These are phyloP conservation scores for Lichtheimia ornata DNA, from an alignment of 371 early-diverging fungal species.

Conservation along the genomic window DNA sequence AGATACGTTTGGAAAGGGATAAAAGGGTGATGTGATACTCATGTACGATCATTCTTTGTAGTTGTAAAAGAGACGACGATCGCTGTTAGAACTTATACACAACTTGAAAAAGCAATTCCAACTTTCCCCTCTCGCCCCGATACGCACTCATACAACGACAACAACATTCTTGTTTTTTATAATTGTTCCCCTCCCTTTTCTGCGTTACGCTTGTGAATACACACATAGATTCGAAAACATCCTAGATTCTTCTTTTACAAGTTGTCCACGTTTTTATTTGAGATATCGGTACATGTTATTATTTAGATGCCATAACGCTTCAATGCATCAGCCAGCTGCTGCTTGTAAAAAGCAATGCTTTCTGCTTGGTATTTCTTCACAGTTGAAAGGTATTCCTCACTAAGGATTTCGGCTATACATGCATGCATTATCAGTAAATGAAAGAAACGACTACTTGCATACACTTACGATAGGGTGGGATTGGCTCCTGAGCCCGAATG, in stretches of 20 bases:
- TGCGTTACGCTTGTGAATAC: too few relatives aligned
- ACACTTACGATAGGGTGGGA: conserved; percentile 8
- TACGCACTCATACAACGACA: background rate
- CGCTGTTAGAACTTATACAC: too few relatives aligned
- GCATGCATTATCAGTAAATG: background rate
- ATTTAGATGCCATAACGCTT: conserved; percentile 12
- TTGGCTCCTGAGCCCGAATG: conserved; percentile 5
- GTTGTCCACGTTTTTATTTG: background rate
- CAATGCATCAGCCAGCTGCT: conserved; percentile 13
- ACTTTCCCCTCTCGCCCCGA: too few relatives aligned
- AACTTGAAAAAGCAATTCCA: too few relatives aligned
- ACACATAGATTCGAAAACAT: too few relatives aligned
- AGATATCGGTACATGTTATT: background rate
- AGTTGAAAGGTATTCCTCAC: background rate
- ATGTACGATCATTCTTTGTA: too few relatives aligned
- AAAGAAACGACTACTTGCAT: too few relatives aligned
- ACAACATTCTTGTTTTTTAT: too few relatives aligned
- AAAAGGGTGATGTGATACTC: background rate
- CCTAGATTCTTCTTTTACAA: background rate
- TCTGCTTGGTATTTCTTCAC: background rate
- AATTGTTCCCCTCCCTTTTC: too few relatives aligned
- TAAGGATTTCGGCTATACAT: conserved; percentile 1
- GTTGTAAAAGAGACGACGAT: too few relatives aligned
- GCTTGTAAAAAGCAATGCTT: conserved; percentile 8
- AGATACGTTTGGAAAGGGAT: background rate